Percentiles rank a stretch among this genome's conserved stretches.
phyloP scores from a whole-genome alignment of 2,329 filamentous ascomycete genomes.

The Metarhizium robertsii region DNA sequence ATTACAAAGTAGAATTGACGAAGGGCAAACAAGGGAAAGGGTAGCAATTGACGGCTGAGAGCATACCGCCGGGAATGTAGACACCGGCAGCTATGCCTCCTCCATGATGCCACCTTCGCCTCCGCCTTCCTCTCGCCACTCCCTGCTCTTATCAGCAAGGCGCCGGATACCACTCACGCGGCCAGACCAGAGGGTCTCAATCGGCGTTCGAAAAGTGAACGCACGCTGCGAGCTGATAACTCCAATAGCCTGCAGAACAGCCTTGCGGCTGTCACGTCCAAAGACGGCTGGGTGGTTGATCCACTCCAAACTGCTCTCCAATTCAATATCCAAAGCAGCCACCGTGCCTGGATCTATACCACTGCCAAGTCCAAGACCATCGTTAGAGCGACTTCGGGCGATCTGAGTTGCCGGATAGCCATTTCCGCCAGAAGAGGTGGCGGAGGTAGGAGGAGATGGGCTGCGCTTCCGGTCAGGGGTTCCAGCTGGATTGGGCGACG shows the following conservation, averaged over 20 bases:
- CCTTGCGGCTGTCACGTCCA: constrained; percentile 85
- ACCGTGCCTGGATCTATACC: constrained; percentile 82
- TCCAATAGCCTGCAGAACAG: constrained; percentile 90
- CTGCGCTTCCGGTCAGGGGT: constrained; percentile 47
- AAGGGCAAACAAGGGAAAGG: not conserved
- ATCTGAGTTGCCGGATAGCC: constrained; percentile 33
- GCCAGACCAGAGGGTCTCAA: constrained; percentile 82
- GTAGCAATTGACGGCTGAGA: not conserved
- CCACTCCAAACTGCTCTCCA: constrained; percentile 90
- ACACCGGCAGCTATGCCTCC: constrained; percentile 34
- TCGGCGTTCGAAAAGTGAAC: constrained; percentile 84
- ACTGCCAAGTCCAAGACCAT: constrained; percentile 49
- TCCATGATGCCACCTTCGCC: constrained; percentile 59
- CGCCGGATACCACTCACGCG: constrained; percentile 73
- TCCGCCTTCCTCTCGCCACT: constrained; percentile 83
- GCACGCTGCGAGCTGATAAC: constrained; percentile 92
- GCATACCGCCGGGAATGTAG: not conserved
- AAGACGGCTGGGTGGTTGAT: constrained; percentile 96
- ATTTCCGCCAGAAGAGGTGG: constrained; percentile 30
- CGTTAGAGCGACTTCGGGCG: constrained; percentile 43
- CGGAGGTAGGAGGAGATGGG: constrained; percentile 40
- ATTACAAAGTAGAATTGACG: not conserved
- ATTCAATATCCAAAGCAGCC: constrained; percentile 77
- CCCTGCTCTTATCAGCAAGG: constrained; percentile 73
- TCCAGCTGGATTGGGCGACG: constrained; percentile 31